Evolutionary conservation across 2,329 filamentous ascomycete species (phyloP), one percentile per base, ranked within the genome.

Genomic region (Graphilbum fragrans): DNA sequence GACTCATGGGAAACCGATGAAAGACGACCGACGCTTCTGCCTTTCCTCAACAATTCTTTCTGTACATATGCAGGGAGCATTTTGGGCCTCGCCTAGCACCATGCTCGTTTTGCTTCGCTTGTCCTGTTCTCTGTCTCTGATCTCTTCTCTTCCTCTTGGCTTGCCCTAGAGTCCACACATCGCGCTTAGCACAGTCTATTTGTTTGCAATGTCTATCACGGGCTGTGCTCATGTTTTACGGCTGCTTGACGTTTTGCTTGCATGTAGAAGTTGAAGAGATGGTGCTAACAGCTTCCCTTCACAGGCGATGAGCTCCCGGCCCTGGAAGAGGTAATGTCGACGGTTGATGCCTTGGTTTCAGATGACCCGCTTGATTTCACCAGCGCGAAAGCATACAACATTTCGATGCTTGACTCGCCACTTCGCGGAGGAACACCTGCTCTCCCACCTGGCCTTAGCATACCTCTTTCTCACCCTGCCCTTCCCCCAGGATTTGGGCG

Each of bases 271-370:
- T 31, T 9, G 12, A 31, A 5, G 14, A 5, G 29, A 16, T 14
- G 12, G 14, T 31, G 29, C 29, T 31, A 31, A 31, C 29, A 16
- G 29, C 12, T 14, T 9, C 5, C 14, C n/a, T 9, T 31, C n/a
- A 5, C n/a, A 83, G 79, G 81, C 59, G 77, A 82, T 53, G 71
- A 76, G 38, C 58, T 76, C n/a, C 64, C 67, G 44, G 72, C 69
- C 11, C 63, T 80, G 36, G 75, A 79, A 46, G 77, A 80, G 49
- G 77, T 70, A 12, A 69, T 67, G 3, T 66, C 67, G 35, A 78
- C 72, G n/a, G 74, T 85, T 33, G 80, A 84, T 55, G 77, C 77
- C 4, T 61, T 85, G 4, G 80, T 85, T 12, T 74, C 77, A 19
- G 80, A 85, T 52, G 62, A 73, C n/a, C 41, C 45, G 4, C 5